A percentile compares a stretch with the other conserved stretches of the same genome.
Evolutionary conservation across 257 asterid genomes (phyloP).

Genomic region (Solanum clarkiae): DNA sequence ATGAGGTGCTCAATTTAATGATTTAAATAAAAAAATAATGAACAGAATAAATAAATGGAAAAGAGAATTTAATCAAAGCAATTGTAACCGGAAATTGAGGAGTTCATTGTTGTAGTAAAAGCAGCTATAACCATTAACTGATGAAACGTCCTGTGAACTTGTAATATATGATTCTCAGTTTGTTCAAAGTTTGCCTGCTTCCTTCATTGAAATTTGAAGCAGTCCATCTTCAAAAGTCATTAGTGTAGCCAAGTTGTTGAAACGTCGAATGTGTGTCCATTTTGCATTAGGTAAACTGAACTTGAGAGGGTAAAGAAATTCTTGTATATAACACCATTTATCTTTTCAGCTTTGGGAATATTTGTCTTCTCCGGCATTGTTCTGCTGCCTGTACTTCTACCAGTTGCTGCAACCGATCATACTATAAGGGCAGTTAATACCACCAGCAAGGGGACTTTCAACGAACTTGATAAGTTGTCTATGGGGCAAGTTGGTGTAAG

Average conservation of each 20-base stretch:
- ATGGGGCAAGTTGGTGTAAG: constrained; percentile 67
- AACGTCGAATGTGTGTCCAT: neutral
- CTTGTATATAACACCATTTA: neutral
- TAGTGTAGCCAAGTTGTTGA: neutral
- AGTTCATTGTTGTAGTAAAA: neutral
- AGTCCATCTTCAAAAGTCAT: neutral
- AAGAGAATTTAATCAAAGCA: neutral
- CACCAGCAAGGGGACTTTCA: constrained; percentile 57
- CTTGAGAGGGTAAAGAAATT: neutral
- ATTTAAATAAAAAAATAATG: neutral
- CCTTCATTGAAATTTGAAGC: neutral
- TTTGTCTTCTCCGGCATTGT: constrained; percentile 50
- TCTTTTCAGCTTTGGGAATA: constrained; percentile 59
- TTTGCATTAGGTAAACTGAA: neutral
- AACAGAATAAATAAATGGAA: neutral
- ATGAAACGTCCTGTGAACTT: neutral
- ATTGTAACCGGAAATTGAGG: neutral
- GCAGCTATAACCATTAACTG: neutral
- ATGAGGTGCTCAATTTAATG: neutral
- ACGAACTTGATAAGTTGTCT: constrained; percentile 68
- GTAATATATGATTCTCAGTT: neutral
- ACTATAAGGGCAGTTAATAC: constrained; percentile 14
- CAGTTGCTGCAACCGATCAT: constrained; percentile 56
- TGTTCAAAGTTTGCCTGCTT: neutral
- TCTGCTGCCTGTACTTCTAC: constrained; percentile 72